Evolutionary conservation across 805 yeast genomes (phyloP), one percentile per base, ranked within the genome.

Genomic region (Tetrapisispora iriomotensis): DNA sequence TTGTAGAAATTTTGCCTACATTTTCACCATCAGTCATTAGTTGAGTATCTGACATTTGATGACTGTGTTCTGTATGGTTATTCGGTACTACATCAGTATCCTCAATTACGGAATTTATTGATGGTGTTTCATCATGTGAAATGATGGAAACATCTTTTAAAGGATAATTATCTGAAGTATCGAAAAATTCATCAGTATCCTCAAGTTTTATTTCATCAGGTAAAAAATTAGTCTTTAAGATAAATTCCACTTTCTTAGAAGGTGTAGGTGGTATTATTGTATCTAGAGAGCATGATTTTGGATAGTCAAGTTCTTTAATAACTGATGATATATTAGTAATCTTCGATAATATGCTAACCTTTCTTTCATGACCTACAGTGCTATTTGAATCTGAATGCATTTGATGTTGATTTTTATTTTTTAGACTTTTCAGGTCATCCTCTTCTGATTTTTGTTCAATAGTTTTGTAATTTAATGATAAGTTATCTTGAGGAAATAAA

Each of bases 251-350:
- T 45, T 74, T 77, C 52, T 72, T 79, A 8, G 75, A 76, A 0
- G 85, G 88, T 0, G 87, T 79, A 3, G 79, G 74, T 2, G 88
- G 86, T 6, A 75, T 58, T 12, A 82, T 67, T 25, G 51, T 57
- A 45, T 48, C 57, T 34, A 47, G 70, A 59, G 50, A 66, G 49
- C 53, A 77, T 52, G 44, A 70, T 54, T 41, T 57, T 28, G 77
- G 84, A 54, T 46, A 79, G 50, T 58, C 60, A 1, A 62, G 36
- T 23, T 53, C 58, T 40, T 50, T 54, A 14, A 59, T 55, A 6
- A 53, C 38, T 4, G 49, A 40, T 14, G 61, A 49, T 10, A 57
- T 45, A 34, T 47, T 39, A 34, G 46, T 39, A 46, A 49, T 35
- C 24, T 45, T 48, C 1, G 60, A 51, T 6, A 48, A 25, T 19